A percentile compares a stretch with the other conserved stretches of the same genome.
phyloP scores from a whole-genome alignment of 495 filamentous ascomycete species.

The Penicillium silybi region DNA sequence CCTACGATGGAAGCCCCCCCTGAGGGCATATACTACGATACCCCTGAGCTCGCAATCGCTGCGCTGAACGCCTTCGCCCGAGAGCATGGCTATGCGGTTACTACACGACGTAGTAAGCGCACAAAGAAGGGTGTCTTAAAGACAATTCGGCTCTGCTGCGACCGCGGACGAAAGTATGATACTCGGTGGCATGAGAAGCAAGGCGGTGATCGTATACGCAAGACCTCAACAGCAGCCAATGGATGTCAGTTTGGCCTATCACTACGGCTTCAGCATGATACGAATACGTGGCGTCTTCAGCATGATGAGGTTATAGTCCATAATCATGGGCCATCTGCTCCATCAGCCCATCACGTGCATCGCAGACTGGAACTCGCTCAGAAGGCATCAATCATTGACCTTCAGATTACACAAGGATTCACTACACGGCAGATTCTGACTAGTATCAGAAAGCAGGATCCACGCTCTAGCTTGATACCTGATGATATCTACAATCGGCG shows the following conservation, averaged over 20 bases:
- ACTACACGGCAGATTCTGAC: background rate
- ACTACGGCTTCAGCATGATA: too few species aligned
- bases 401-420: background rate
- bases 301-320: background rate
- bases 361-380: background rate
- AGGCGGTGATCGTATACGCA: too few species aligned
- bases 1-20: too few species aligned
- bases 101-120: background rate
- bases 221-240: too few species aligned
- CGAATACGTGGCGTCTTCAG: too few species aligned
- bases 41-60: background rate
- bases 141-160: background rate
- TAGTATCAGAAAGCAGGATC: background rate
- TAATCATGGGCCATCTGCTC: background rate
- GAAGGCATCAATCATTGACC: background rate
- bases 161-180: background rate
- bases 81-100: background rate
- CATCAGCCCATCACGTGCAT: background rate
- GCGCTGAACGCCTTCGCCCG: background rate
- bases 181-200: too few species aligned
- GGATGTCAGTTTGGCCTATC: too few species aligned
- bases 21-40: background rate
- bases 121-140: background rate
- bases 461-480: background rate
- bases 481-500: constrained; percentile 4